A percentile compares a stretch with the other conserved stretches of the same genome.
Evolutionary conservation across 202 grass and related monocot species (phyloP).

Genomic region (Panicum hallii): DNA sequence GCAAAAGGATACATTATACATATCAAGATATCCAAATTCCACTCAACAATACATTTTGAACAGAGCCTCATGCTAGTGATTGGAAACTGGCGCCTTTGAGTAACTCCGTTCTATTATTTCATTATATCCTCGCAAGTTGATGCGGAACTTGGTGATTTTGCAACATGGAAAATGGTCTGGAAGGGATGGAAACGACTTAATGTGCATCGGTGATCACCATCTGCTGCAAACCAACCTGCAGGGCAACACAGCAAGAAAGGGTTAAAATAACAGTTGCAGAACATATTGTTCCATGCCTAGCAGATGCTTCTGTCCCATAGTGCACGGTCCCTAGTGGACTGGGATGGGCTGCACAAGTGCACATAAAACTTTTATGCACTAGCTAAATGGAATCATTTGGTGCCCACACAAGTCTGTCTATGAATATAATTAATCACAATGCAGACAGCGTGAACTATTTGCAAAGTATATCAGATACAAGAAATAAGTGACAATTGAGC

Average conservation of each 20-base stretch:
- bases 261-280: background rate
- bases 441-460: background rate
- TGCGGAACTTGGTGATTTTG: constrained; percentile 34
- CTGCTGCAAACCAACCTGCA: constrained; percentile 47
- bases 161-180: constrained; percentile 26
- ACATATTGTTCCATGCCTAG: background rate
- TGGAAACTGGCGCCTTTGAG: constrained; percentile 23
- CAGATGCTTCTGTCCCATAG: background rate
- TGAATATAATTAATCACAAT: background rate
- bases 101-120: constrained; percentile 41
- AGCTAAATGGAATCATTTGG: constrained; percentile 7
- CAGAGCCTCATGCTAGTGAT: constrained; percentile 32
- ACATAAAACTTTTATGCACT: background rate
- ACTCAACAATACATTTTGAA: constrained; percentile 28
- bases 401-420: background rate
- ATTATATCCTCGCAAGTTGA: constrained; percentile 21
- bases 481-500: background rate
- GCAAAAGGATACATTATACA: constrained; percentile 32
- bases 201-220: constrained; percentile 13
- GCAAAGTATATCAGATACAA: background rate
- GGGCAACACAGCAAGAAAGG: constrained; percentile 5
- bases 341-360: background rate
- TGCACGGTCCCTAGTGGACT: background rate
- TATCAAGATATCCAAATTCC: constrained; percentile 22
- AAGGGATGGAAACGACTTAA: background rate